phyloP scores from a whole-genome alignment of 176 grass and related monocot genomes.

The Cenchrus americanus region DNA sequence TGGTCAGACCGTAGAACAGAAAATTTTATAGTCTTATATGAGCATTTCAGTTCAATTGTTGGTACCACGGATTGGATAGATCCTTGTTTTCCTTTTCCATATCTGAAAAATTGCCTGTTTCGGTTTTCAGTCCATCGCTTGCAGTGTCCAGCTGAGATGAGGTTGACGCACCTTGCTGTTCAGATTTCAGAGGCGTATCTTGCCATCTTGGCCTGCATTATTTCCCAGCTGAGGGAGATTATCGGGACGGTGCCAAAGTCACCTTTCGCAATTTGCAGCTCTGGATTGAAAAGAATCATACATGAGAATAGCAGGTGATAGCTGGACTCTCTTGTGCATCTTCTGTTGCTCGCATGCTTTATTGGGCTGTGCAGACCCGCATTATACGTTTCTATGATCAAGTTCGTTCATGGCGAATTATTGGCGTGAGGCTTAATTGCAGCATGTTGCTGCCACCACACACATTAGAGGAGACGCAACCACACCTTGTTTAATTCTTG shows the following conservation, averaged over 20 bases:
- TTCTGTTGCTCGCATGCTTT: constrained; percentile 35
- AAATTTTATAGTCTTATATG: background rate
- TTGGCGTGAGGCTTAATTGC: constrained; percentile 46
- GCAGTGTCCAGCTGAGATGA: background rate
- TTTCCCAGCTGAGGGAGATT: constrained; percentile 5
- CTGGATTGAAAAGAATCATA: constrained; percentile 38
- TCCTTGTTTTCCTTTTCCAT: constrained; percentile 6
- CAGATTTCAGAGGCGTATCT: constrained; percentile 30
- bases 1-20: background rate
- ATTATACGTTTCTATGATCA: constrained; percentile 42
- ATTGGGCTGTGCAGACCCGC: constrained; percentile 27
- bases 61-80: background rate
- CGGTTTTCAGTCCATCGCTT: background rate
- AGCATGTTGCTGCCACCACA: constrained; percentile 49
- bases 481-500: constrained; percentile 49
- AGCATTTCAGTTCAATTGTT: background rate
- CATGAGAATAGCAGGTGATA: constrained; percentile 46
- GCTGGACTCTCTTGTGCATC: constrained; percentile 42
- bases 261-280: constrained; percentile 18
- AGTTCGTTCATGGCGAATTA: constrained; percentile 40
- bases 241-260: constrained; percentile 34
- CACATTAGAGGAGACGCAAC: constrained; percentile 43
- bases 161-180: constrained; percentile 10
- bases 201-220: constrained; percentile 18
- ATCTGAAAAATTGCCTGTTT: background rate